Base-by-base conservation (phyloP, 2,329 filamentous ascomycete species). In the Trichophyton schoenleinii region DNA sequence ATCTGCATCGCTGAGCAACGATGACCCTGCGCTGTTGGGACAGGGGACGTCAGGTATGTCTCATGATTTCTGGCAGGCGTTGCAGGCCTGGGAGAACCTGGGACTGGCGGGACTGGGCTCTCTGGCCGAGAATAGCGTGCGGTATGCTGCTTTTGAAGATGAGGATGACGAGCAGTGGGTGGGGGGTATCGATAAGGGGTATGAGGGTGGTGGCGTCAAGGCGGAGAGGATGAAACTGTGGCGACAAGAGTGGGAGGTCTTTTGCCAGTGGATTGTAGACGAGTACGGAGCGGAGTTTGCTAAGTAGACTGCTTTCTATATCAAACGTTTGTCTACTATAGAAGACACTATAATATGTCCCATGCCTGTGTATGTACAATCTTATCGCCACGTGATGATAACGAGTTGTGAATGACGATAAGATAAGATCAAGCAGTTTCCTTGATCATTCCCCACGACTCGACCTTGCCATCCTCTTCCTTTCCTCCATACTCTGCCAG, bases 31-130 rank as follows among this genome's bases (percentile, higher is more conserved):
- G 0, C 89, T 96, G 69, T 79, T 96, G 4, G 91, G 91, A 7
- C 89, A 95, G 68, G 88, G 88, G 62, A 83, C 81, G 5, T 87
- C 85, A 28, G 90, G 89, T 42, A 86, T 94, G 81, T 92, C 88
- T 1, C 89, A 95, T 73, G 91, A 96, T 74, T 96, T 95, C 74
- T 96, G 90, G 89, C 90, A 95, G 73, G 87, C 88, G 1, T 77
- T 96, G 20, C 91, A 96, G 73, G 91, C 89, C 0, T 94, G 91
- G 83, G 87, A 95, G 63, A 96, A 95, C 69, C 81, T 96, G 13
- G 94, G 91, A 0, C 79, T 97, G 1, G 90, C 89, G 9, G 92
- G 91, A 0, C 75, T 97, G 59, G 92, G 88, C 0, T 88, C 86
- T 62, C 79, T 99, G 67, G 92, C 91, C 0, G 91, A 97, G 79